phyloP scores from a whole-genome alignment of 345 rosid genomes.

The Aquilaria sinensis region DNA sequence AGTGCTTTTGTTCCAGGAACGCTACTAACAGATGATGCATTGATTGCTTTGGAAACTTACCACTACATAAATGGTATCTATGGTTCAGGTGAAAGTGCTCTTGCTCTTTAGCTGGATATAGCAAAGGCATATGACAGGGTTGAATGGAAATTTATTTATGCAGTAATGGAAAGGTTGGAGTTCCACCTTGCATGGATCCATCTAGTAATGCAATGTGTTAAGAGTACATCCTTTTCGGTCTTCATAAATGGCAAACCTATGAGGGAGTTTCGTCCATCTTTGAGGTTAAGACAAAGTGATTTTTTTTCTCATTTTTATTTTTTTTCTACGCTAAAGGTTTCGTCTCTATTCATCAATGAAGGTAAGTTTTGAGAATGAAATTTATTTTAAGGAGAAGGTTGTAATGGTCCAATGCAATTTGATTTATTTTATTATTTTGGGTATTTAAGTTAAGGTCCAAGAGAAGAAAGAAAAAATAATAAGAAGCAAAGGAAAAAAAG shows the following conservation, averaged over 20 bases:
- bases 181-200: neutral
- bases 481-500: no score
- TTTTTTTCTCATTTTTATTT: neutral
- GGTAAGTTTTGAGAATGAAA: no score
- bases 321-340: neutral
- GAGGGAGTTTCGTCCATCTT: neutral
- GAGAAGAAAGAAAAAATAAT: no score
- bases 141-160: neutral
- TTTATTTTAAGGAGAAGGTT: no score
- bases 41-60: neutral
- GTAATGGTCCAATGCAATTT: no score
- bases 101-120: neutral
- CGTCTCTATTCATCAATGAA: no score
- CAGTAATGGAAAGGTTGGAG: neutral
- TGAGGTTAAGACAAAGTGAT: neutral
- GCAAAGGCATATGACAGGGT: neutral
- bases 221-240: neutral
- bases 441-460: no score
- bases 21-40: neutral
- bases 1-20: neutral
- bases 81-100: neutral
- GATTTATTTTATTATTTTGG: no score
- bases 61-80: neutral
- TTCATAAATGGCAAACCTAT: neutral
- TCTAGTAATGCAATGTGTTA: neutral